A percentile compares a stretch with the other conserved stretches of the same genome.
These are phyloP conservation scores for Gaeumannomyces tritici DNA, from an alignment of 2,329 filamentous ascomycete genomes.

Conservation along the genomic window DNA sequence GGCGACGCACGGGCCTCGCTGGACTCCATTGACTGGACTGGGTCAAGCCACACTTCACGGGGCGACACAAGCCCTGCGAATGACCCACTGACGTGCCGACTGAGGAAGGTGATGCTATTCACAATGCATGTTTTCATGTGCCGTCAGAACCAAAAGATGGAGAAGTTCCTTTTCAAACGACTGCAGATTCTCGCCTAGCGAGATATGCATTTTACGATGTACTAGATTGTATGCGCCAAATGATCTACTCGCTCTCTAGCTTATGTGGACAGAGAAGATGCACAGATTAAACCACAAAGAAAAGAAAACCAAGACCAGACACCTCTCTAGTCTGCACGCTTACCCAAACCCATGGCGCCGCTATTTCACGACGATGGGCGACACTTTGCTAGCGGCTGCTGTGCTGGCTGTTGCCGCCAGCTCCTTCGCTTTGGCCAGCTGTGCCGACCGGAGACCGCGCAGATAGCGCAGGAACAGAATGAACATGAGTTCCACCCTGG, in stretches of 20 bases:
- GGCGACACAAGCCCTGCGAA: background rate
- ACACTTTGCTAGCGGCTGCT: conserved; percentile 42
- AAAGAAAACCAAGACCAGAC: background rate
- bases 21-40: background rate
- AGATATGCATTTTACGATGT: background rate
- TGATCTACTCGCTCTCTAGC: background rate
- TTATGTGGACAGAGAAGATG: background rate
- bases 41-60: background rate
- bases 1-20: background rate
- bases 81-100: background rate
- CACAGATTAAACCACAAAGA: background rate
- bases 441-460: conserved; percentile 57
- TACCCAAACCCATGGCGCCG: background rate
- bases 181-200: background rate
- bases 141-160: background rate
- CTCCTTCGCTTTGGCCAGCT: conserved; percentile 57
- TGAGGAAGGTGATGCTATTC: background rate
- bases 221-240: background rate
- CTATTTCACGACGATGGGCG: conserved; percentile 16
- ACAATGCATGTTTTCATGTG: background rate
- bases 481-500: conserved; percentile 78
- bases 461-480: conserved; percentile 78
- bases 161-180: background rate
- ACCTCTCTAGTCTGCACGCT: background rate
- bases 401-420: conserved; percentile 50